phyloP scores from a whole-genome alignment of 768 basidiomycete genomes.

The Kwoniella europaea region DNA sequence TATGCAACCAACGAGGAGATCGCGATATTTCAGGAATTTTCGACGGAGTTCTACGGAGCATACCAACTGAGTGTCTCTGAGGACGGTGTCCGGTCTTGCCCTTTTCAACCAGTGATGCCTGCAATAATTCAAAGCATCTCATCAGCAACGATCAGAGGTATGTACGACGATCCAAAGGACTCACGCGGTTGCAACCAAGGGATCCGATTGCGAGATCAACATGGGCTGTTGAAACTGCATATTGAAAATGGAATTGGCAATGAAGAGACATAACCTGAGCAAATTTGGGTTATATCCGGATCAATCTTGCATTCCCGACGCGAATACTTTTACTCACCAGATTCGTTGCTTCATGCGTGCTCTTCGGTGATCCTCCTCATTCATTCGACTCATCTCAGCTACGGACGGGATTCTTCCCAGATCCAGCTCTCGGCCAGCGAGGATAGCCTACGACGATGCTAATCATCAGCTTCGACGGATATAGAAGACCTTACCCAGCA shows the following conservation, averaged over 20 bases:
- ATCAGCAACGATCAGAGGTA: neutral
- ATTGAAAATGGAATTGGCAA: constrained; percentile 40
- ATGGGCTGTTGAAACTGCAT: constrained; percentile 43
- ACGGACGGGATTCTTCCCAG: constrained; percentile 29
- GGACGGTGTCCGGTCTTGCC: constrained; percentile 22
- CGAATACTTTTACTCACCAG: constrained; percentile 22
- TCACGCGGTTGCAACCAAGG: constrained; percentile 31
- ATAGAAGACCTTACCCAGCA: too few relatives aligned
- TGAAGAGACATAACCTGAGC: constrained; percentile 36
- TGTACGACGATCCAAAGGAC: neutral
- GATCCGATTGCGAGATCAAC: constrained; percentile 38
- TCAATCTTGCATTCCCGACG: neutral
- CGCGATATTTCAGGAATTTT: constrained; percentile 39
- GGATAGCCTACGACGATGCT: constrained; percentile 18
- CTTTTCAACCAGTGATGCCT: constrained; percentile 36
- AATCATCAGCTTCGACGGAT: neutral
- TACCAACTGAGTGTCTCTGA: constrained; percentile 26
- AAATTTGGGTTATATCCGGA: neutral
- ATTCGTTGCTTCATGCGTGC: constrained; percentile 25
- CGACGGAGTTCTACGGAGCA: constrained; percentile 37
- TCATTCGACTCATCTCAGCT: constrained; percentile 18
- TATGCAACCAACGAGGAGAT: constrained; percentile 28
- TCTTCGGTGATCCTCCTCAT: constrained; percentile 21
- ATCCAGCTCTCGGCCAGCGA: constrained; percentile 36
- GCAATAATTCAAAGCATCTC: neutral